A percentile compares a stretch with the other conserved stretches of the same genome.
Conservation (phyloP, 176 grass and related monocot genomes). For the Olyra latifolia region DNA sequence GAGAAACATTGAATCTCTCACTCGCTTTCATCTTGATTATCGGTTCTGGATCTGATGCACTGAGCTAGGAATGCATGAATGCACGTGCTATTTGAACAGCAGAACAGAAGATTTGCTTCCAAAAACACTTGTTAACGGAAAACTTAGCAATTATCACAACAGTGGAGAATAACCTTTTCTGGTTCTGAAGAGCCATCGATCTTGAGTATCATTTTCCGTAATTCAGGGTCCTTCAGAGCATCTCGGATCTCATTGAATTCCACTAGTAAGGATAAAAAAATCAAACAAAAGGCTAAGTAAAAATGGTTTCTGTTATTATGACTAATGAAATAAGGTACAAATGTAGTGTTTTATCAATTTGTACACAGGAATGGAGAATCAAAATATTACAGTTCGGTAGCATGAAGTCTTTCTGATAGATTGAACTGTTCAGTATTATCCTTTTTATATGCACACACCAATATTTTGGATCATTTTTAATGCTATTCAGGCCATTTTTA, state of each 20-base stretch:
- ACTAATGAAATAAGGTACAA: background rate
- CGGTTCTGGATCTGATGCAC: background rate
- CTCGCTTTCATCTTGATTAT: background rate
- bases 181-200: slow-evolving; percentile 65
- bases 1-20: background rate
- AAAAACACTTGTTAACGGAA: background rate
- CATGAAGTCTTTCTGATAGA: slow-evolving; percentile 4
- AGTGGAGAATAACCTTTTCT: slow-evolving; percentile 61
- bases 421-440: slow-evolving; percentile 3
- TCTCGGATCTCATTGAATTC: slow-evolving; percentile 60
- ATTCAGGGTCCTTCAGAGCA: slow-evolving; percentile 52
- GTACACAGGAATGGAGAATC: background rate
- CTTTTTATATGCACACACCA: background rate
- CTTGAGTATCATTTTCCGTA: slow-evolving; percentile 58
- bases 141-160: background rate
- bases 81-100: background rate
- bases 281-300: slow-evolving; percentile 5
- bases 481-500: background rate
- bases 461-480: background rate
- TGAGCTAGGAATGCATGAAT: background rate
- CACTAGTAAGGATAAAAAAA: slow-evolving; percentile 31
- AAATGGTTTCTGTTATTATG: background rate
- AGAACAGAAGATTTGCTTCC: background rate
- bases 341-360: background rate
- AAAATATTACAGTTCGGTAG: slow-evolving; percentile 1